Conservation (phyloP, 345 rosid genomes). For the Eucalyptus camaldulensis region DNA sequence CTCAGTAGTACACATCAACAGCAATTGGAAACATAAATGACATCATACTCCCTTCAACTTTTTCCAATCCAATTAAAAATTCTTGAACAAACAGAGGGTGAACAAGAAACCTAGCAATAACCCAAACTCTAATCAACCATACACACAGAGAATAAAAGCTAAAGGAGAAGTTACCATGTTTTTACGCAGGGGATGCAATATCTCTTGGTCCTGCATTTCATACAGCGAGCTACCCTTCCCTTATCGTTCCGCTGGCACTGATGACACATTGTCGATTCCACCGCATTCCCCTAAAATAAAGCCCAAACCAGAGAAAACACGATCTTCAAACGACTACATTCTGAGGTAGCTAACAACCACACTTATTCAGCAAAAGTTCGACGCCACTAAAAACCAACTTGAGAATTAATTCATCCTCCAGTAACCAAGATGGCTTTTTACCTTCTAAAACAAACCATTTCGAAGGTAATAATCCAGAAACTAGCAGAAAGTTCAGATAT, state of each 20-base stretch:
- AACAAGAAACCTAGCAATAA: not conserved
- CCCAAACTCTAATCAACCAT: not conserved
- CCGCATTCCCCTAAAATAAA: not conserved
- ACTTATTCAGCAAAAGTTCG: not conserved
- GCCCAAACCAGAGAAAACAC: not conserved
- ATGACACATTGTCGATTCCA: conserved; percentile 19
- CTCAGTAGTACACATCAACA: not conserved
- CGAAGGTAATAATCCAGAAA: not conserved
- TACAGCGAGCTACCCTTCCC: conserved; percentile 18
- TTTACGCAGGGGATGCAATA: conserved; percentile 15
- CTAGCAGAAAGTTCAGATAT: not conserved
- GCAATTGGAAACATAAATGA: not conserved
- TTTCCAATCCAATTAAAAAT: not conserved
- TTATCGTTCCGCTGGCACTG: conserved; percentile 37
- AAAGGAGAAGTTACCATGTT: conserved; percentile 4
- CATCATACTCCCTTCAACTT: not conserved
- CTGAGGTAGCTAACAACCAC: not conserved
- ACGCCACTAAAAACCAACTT: not conserved
- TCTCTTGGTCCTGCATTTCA: conserved; percentile 15
- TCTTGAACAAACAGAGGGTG: not conserved
- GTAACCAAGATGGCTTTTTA: not conserved
- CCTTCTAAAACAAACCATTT: not conserved
- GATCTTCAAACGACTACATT: not conserved
- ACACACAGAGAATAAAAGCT: not conserved
- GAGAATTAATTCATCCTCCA: not conserved